Evolutionary conservation across 192 early-diverging fungal species (phyloP), one percentile per base, ranked within the genome.

Genomic region (Lunasporangiospora selenospora): DNA sequence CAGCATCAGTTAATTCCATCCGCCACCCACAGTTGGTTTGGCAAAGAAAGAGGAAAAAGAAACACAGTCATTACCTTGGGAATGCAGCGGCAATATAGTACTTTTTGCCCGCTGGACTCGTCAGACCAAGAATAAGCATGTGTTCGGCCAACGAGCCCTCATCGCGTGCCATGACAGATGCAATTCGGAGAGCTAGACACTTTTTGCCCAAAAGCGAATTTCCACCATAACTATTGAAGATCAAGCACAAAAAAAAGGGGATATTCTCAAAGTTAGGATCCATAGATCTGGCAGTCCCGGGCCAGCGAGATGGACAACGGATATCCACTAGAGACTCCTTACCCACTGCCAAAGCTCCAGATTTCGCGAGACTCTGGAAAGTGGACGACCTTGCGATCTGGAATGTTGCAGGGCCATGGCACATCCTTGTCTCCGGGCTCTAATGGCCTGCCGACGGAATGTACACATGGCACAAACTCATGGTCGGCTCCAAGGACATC

Each of bases 361-460:
- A 73, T 73, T 31, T 73, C 69, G 42, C 69, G 69, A 33, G 69
- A 73, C 29, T 73, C 69, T 30, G 69, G 69, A 49, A 73, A 73
- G 29, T 73, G 69, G 16, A 73, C 69, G 15, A 73, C 69, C 33
- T 63, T 73, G 31, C 69, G 69, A 39, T 73, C 15, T 3, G 69
- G 24, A 34, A 73, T 73, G 30, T 73, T 73, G 43, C 69, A 73
- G 4, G 69, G 69, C 69, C 69, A 73, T 15, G 58, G 40, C 5
- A 51, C 55, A 38, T 73, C 69, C 39, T 73, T 73, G 19, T 73
- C 69, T 41, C 69, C 69, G 7, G 69, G 61, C 39, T 63, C 60
- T 46, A 73, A 40, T 2, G 69, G 69, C 16, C 63, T 73, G 4
- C 69, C 69, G 0, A 73, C 69, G n/a, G 69, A 73, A 47, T 73